A percentile compares a stretch with the other conserved stretches of the same genome.
Evolutionary conservation across 2,329 filamentous ascomycete genomes (phyloP).

Genomic region (Claviceps pusilla): DNA sequence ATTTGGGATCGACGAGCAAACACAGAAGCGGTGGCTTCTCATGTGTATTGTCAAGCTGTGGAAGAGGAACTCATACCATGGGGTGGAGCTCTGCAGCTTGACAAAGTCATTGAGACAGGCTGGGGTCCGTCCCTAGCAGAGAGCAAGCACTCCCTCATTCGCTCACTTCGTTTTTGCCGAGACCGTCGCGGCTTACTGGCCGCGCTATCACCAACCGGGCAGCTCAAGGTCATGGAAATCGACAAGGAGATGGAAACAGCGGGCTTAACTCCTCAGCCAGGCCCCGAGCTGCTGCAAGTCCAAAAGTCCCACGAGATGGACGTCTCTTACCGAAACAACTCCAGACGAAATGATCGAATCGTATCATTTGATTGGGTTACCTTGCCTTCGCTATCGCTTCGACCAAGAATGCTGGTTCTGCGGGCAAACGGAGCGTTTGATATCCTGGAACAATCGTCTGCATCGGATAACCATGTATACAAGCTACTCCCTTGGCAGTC

Average conservation of each 20-base stretch:
- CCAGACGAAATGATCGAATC: conserved; percentile 42
- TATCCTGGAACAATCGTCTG: conserved; percentile 45
- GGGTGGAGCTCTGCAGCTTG: conserved; percentile 44
- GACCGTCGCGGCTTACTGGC: conserved; percentile 47
- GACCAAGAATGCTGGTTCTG: conserved; percentile 43
- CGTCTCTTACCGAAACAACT: conserved; percentile 36
- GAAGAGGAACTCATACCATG: conserved; percentile 48
- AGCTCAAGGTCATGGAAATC: conserved; percentile 46
- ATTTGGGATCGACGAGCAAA: conserved; percentile 64
- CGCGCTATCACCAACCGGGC: conserved; percentile 46
- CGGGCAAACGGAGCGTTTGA: conserved; percentile 46
- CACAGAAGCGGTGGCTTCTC: conserved; percentile 35
- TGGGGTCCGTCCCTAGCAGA: conserved; percentile 33
- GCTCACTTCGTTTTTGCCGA: conserved; percentile 47
- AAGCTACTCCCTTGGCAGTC: conserved; percentile 47
- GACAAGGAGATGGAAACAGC: conserved; percentile 35
- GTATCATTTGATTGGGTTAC: conserved; percentile 57
- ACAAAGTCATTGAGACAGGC: conserved; percentile 41
- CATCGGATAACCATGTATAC: conserved; percentile 41
- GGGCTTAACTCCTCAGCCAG: conserved; percentile 23
- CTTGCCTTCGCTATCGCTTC: conserved; percentile 37
- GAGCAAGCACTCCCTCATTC: conserved; percentile 45
- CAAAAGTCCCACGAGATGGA: conserved; percentile 48
- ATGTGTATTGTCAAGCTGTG: conserved; percentile 40
- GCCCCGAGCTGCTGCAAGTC: conserved; percentile 45